Evolutionary conservation across 1,284 basidiomycete genomes (phyloP).

Genomic region (Fomitopsis schrenkii): DNA sequence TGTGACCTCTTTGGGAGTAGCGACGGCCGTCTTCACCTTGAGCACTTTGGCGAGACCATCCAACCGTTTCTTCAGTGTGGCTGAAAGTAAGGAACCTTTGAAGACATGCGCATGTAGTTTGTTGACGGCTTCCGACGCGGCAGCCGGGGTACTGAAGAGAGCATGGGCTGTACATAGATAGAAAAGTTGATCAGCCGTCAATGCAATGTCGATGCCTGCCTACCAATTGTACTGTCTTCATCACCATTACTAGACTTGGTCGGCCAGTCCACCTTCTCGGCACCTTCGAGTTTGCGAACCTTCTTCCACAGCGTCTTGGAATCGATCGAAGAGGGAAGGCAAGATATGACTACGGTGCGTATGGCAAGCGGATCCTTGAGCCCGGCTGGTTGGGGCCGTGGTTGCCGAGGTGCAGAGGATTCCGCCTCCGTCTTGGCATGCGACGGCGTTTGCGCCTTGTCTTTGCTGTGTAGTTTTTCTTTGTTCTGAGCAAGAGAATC

Average conservation of each 20-base stretch:
- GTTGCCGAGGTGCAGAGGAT: constrained; percentile 21
- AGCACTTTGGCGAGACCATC: constrained; percentile 60
- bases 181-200: not conserved
- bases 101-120: constrained; percentile 94
- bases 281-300: constrained; percentile 72
- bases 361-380: constrained; percentile 73
- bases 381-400: constrained; percentile 27
- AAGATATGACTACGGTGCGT: constrained; percentile 76
- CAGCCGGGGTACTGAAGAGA: constrained; percentile 69
- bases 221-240: constrained; percentile 37
- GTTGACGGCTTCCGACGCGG: constrained; percentile 69
- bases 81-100: constrained; percentile 85
- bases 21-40: constrained; percentile 21
- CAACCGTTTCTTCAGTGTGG: constrained; percentile 87
- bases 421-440: constrained; percentile 33
- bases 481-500: not conserved
- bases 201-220: not conserved
- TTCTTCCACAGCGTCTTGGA: constrained; percentile 87
- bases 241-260: constrained; percentile 40
- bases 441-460: constrained; percentile 15
- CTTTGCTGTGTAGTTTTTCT: constrained; percentile 21
- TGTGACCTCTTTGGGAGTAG: constrained; percentile 2
- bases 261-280: constrained; percentile 71
- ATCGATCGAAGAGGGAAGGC: constrained; percentile 66
- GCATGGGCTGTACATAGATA: constrained; percentile 56